A percentile compares a stretch with the other conserved stretches of the same genome.
phyloP scores from a whole-genome alignment of 352 stramenopile species.

The Phytophthora chlamydospora region DNA sequence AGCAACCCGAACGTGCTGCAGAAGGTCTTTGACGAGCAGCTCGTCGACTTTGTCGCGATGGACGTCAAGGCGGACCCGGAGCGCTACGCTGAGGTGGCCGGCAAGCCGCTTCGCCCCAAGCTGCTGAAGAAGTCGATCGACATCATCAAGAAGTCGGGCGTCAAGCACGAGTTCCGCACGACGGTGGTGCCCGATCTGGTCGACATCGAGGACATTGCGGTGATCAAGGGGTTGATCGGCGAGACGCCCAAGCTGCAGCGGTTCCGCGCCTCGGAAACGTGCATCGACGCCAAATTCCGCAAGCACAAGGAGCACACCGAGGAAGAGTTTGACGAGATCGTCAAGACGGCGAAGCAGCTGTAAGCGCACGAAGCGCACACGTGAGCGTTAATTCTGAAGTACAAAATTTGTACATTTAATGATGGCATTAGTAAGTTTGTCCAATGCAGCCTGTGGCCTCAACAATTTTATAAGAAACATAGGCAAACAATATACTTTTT shows the following conservation, averaged over 20 bases:
- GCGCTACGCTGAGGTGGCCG: conserved; percentile 34
- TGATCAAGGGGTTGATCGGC: conserved; percentile 33
- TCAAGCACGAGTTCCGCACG: conserved; percentile 39
- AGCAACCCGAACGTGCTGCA: conserved; percentile 40
- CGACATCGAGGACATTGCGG: conserved; percentile 37
- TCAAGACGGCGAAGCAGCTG: conserved; percentile 25
- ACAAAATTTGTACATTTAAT: too few relatives aligned
- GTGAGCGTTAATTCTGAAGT: neutral
- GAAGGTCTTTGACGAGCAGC: conserved; percentile 34
- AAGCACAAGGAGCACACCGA: conserved; percentile 32
- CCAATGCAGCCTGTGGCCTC: too few relatives aligned
- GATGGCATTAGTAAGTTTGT: neutral
- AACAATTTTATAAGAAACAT: neutral
- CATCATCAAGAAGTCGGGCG: conserved; percentile 36
- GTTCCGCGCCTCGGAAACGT: conserved; percentile 33
- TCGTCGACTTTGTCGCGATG: conserved; percentile 39
- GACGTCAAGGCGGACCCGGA: conserved; percentile 35
- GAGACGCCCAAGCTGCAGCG: conserved; percentile 29
- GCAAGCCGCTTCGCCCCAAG: conserved; percentile 35
- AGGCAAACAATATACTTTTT: conserved; percentile 19
- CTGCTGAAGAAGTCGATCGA: conserved; percentile 35
- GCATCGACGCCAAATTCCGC: conserved; percentile 35
- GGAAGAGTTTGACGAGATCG: conserved; percentile 29
- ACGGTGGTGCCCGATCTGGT: conserved; percentile 36
- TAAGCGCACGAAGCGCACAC: conserved; percentile 6